Conservation (phyloP, 352 stramenopile species). For the Peronospora farinosa region DNA sequence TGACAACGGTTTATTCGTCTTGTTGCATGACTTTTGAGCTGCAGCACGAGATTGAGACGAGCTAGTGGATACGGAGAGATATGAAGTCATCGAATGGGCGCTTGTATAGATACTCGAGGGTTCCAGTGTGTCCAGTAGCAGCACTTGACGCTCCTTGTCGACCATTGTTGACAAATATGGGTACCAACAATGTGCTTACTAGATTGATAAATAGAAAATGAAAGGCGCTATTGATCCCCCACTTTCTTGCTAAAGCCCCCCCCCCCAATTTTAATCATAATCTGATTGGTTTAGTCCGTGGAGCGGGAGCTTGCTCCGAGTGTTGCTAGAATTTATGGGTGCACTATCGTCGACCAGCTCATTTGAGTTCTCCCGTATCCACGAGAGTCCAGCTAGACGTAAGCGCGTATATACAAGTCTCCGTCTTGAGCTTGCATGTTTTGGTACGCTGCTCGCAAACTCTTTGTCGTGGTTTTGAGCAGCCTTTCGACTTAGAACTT, state of each 20-base stretch:
- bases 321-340: slow-evolving; percentile 8
- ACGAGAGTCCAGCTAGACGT: slow-evolving; percentile 67
- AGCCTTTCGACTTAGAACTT: slow-evolving; percentile 65
- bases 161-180: too few species aligned
- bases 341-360: slow-evolving; percentile 11
- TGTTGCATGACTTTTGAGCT: neutral
- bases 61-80: neutral
- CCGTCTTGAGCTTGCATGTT: slow-evolving; percentile 73
- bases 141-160: too few species aligned
- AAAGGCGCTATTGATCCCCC: too few species aligned
- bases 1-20: neutral
- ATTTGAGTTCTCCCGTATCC: slow-evolving; percentile 53
- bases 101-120: neutral
- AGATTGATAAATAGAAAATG: too few species aligned
- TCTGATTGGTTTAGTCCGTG: too few species aligned
- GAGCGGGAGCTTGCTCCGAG: too few species aligned
- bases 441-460: slow-evolving; percentile 73
- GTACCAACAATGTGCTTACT: too few species aligned
- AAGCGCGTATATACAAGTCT: slow-evolving; percentile 72
- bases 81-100: neutral
- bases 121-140: neutral
- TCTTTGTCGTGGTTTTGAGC: slow-evolving; percentile 79
- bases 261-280: too few species aligned
- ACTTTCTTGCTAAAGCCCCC: too few species aligned
- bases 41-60: neutral